Evolutionary conservation across 208 protist species (phyloP), one percentile per base, ranked within the genome.

Genomic region (Porcisia deanei): DNA sequence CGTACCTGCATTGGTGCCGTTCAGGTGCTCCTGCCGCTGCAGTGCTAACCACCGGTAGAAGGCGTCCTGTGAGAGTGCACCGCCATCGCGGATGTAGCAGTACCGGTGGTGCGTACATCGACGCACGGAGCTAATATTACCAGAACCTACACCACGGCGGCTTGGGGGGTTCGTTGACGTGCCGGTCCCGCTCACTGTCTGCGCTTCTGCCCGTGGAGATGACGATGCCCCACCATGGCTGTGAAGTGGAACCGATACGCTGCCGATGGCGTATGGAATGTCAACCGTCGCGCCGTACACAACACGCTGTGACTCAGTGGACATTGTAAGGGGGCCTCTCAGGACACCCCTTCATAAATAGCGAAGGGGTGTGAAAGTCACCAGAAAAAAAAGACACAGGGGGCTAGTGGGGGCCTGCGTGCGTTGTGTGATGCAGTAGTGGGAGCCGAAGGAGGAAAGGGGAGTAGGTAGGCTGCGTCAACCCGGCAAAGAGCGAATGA

Each of bases 41-140:
- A 80, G 58, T 57, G 68, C 47, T n/a, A 91, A 53, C 81, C 86
- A 93, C 64, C 92, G 88, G 72, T 92, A 94, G 54, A 92, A 93
- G 61, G 85, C 73, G 73, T 97, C 91, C 58, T 85, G 55, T 25
- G 65, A 71, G 14, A 91, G 81, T 0, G 64, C 66, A 3, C 83
- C 49, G 34, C 93, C 91, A 72, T 96, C 91, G 37, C 93, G 90
- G 3, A 97, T 52, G 74, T 95, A 97, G 76, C 85, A 91, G 82
- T 89, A 93, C 25, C 93, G 86, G 45, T 86, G 61, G 68, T 95
- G 93, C 20, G 91, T 94, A 79, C 84, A 92, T 7, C 86, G 85
- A 55, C 76, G 83, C 52, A 76, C 85, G 69, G 73, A 85, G 59
- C 67, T 75, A 59, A 82, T 82, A 69, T 30, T 82, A 57, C 78